Base-by-base conservation (phyloP, 129 eudicot genomes). In the Flaveria trinervia region DNA sequence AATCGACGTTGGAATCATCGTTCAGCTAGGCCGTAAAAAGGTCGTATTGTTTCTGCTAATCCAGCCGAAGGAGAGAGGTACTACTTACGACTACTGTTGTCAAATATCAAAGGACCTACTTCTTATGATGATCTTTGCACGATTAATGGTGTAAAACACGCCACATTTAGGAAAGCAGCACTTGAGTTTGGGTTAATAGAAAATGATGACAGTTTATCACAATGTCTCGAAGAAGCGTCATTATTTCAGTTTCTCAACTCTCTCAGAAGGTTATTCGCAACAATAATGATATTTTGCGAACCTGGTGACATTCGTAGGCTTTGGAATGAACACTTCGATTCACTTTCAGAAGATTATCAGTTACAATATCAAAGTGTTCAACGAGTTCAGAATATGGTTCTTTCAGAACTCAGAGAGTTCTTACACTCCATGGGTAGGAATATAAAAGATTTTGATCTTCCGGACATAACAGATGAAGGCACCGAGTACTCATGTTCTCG, bases 141-240 rank as follows among this genome's bases (percentile, higher is more conserved):
- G n/a, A n/a, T n/a, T n/a, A n/a, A n/a, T n/a, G n/a, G n/a, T n/a
- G n/a, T n/a, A 2, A 0, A 15, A 14, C 73, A 17, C 36, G 5
- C 33, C 0, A 64, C 74, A 3, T 79, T 75, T 23, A 17, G 75
- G 11, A 78, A 75, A 18, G 39, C 76, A 62, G 0, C 74, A 68
- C 8, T 4, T 30, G 16, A 45, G 1, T 10, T 78, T 11, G 85
- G 87, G 0, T 49, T 79, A 5, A 18, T 76, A 44, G 54, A 79
- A 25, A 2, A 8, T 1, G 83, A 79, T 33, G 49, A 75, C 2
- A 26, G 13, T 22, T 2, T 62, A 0, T 30, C 62, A 0, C 10
- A 39, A 8, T 79, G 81, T 50, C 11, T 80, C 30, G 22, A 7
- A 4, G 83, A 86, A 10, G 83, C 76, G 0, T 23, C 59, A 2